These are phyloP conservation scores for Auriscalpium orientale DNA, from an alignment of 768 basidiomycete genomes.

Conservation along the genomic window DNA sequence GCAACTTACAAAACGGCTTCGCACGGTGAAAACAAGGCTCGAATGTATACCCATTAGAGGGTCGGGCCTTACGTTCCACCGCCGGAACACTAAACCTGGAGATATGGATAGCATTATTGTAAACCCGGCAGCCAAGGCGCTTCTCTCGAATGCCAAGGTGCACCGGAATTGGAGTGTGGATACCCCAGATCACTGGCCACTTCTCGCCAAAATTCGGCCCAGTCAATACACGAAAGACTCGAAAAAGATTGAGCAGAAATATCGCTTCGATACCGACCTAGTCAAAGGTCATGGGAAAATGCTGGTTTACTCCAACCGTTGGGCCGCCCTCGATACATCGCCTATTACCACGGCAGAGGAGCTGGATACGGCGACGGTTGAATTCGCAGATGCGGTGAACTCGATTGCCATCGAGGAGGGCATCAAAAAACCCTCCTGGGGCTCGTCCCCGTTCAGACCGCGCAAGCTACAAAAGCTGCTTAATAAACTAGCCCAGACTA, in stretches of 20 bases:
- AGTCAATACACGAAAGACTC: background rate
- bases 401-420: background rate
- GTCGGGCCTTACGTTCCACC: background rate
- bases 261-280: background rate
- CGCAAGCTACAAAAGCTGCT: background rate
- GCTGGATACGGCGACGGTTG: background rate
- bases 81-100: background rate
- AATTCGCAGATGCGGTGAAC: background rate
- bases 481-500: background rate
- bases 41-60: background rate
- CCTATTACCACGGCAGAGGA: background rate
- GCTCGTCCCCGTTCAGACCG: background rate
- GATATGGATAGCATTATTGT: background rate
- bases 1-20: background rate
- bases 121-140: background rate
- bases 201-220: background rate
- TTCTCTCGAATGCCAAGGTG: background rate
- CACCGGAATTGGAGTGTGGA: background rate
- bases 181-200: background rate
- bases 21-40: background rate
- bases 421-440: background rate
- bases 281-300: background rate
- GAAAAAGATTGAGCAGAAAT: background rate
- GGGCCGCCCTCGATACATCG: background rate
- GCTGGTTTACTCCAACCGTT: background rate